Base-by-base conservation (phyloP, 139 green algal species). In the Yamagishiella unicocca region DNA sequence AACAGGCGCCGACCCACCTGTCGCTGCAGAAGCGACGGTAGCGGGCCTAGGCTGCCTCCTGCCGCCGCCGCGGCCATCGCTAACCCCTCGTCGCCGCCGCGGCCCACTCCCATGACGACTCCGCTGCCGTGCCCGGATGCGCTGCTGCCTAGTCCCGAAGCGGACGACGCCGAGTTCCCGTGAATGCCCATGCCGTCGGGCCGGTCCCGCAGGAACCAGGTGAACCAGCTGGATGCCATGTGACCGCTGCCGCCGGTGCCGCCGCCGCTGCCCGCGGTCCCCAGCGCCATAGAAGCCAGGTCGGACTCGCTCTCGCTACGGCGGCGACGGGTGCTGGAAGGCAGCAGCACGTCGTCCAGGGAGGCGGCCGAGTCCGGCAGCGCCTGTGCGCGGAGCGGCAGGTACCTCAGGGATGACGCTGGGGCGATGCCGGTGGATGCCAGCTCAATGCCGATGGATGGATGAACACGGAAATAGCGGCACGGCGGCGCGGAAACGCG, bases 281-380 rank as follows among this genome's bases (percentile, higher is more conserved):
- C 62, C 1, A 43, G 17, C 9, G 38, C 43, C 21, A 46, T 43
- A 38, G 61, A 6, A 10, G 38, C 55, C 22, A 85, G 66, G 79
- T 85, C 79, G 0, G 40, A 45, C n/a, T 85, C 79, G 79, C 61
- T 76, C 61, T 85, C 79, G 58, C 61, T 76, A n/a, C 61, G 79
- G 35, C 61, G 79, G 12, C 79, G 79, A 1, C 79, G 79, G 29
- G 29, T 22, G 40, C 38, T n/a, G 14, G 53, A 19, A 27, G 78
- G 64, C 50, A 90, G 78, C 31, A 87, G 42, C 68, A 87, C 80
- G 68, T 90, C 86, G 14, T 84, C 58, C 25, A 64, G 50, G 67
- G 40, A 40, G 80, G 25, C 19, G 70, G 35, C 43, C 40, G 22
- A 5, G 58, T 87, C 79, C 4, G 79, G 87, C 14, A 90, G 38